Conservation (phyloP, 164 flowering plant species). For the Malania oleifera region DNA sequence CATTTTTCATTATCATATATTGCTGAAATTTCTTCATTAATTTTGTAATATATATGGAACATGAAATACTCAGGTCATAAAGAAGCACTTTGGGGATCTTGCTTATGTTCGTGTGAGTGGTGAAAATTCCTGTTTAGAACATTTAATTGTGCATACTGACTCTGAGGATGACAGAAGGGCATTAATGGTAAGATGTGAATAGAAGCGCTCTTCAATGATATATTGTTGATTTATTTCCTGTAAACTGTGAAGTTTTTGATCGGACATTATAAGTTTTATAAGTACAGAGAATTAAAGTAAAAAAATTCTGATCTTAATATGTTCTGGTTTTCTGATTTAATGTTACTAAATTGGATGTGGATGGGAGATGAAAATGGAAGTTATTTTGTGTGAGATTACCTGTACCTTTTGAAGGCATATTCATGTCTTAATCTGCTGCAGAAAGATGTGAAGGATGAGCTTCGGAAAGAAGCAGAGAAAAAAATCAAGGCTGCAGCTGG, state of each 20-base stretch:
- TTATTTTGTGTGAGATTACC: not conserved
- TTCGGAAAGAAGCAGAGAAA: conserved; percentile 32
- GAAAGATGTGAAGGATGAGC: conserved; percentile 57
- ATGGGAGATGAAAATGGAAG: not conserved
- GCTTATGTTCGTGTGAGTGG: conserved; percentile 38
- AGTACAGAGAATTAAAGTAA: no score
- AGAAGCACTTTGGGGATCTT: conserved; percentile 71
- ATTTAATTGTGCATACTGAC: conserved; percentile 61
- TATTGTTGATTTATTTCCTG: not conserved
- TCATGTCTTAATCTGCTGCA: conserved; percentile 21
- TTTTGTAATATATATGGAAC: conserved; percentile 8
- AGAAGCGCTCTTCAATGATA: not conserved
- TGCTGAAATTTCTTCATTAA: not conserved
- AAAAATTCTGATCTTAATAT: no score
- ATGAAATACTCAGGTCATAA: conserved; percentile 41
- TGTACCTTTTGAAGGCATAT: conserved; percentile 2
- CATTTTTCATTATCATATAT: not conserved
- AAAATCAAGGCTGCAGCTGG: conserved; percentile 68
- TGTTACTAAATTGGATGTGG: no score
- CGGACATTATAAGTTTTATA: no score
- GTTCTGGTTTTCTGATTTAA: no score
- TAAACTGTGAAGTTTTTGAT: not conserved
- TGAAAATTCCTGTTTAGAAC: conserved; percentile 37
- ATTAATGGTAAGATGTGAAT: conserved; percentile 57
- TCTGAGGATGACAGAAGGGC: conserved; percentile 47